Percentiles rank a stretch among this genome's conserved stretches.
phyloP scores from a whole-genome alignment of 75 land plant species.

The Cunninghamia lanceolata region DNA sequence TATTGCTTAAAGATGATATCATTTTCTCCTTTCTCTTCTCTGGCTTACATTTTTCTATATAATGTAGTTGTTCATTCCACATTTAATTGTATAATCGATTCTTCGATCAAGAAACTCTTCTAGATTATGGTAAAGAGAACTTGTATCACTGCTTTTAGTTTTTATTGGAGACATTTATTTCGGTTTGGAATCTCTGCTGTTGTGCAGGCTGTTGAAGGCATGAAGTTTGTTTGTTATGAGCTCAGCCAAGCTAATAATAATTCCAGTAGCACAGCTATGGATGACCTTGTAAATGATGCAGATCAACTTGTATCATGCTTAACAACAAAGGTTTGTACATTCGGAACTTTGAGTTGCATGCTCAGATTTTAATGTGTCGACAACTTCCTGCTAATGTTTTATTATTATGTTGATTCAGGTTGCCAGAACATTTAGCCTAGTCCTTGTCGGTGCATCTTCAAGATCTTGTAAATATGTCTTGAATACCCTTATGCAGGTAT shows the following conservation, averaged over 20 bases:
- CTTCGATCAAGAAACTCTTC: neutral
- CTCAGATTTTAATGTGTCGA: neutral
- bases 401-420: conserved; percentile 21
- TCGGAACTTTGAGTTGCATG: neutral
- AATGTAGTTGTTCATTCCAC: neutral
- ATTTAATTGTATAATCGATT: neutral
- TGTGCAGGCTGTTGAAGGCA: conserved; percentile 48
- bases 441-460: conserved; percentile 50
- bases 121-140: neutral
- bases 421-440: conserved; percentile 39
- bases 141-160: neutral
- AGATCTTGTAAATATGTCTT: conserved; percentile 57
- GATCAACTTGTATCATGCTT: conserved; percentile 45
- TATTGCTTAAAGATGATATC: neutral
- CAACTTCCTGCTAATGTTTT: neutral
- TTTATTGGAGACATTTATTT: neutral
- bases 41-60: neutral
- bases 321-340: conserved; percentile 32
- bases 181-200: neutral
- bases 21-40: neutral
- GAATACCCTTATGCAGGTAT: conserved; percentile 51
- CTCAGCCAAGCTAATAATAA: conserved; percentile 41
- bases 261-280: conserved; percentile 30
- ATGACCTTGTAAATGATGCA: conserved; percentile 42
- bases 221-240: conserved; percentile 50